A percentile compares a stretch with the other conserved stretches of the same genome.
Conservation (phyloP, 108 stramenopile species). For the Aurantiochytrium sp. region DNA sequence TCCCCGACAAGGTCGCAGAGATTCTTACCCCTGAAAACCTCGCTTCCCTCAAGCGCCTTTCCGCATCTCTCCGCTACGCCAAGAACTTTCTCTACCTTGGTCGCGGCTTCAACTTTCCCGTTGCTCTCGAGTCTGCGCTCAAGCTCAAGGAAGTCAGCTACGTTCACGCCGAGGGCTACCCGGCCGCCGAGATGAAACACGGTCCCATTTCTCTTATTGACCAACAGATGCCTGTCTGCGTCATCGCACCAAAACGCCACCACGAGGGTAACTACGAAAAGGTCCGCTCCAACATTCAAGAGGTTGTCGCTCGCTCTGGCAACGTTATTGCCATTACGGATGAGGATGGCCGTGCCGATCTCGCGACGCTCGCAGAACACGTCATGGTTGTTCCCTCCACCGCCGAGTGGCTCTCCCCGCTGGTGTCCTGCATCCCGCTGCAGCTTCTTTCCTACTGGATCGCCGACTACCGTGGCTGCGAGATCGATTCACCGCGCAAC, state of each 20-base stretch:
- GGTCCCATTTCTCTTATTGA: slow-evolving; percentile 92
- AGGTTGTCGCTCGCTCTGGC: slow-evolving; percentile 92
- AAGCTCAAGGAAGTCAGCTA: slow-evolving; percentile 99
- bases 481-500: slow-evolving; percentile 94
- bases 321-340: slow-evolving; percentile 92
- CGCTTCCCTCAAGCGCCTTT: not conserved
- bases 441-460: slow-evolving; percentile 95
- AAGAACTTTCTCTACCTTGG: slow-evolving; percentile 16
- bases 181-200: slow-evolving; percentile 95
- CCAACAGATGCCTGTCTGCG: slow-evolving; percentile 87
- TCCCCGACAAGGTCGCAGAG: not conserved
- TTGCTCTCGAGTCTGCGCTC: slow-evolving; percentile 86
- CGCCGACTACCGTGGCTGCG: slow-evolving; percentile 84
- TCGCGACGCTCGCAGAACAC: slow-evolving; percentile 65
- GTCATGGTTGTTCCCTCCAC: slow-evolving; percentile 63
- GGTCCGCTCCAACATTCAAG: slow-evolving; percentile 87
- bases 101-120: slow-evolving; percentile 61
- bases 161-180: slow-evolving; percentile 96
- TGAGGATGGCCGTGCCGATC: slow-evolving; percentile 59
- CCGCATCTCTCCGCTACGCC: slow-evolving; percentile 15
- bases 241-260: slow-evolving; percentile 64
- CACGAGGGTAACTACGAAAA: slow-evolving; percentile 92
- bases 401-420: slow-evolving; percentile 84
- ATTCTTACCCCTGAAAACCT: not conserved
- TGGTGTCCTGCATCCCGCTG: slow-evolving; percentile 83